Percentiles rank a stretch among this genome's conserved stretches.
Evolutionary conservation across 1,284 basidiomycete species (phyloP).

Genomic region (Leccinum griseonigrum): DNA sequence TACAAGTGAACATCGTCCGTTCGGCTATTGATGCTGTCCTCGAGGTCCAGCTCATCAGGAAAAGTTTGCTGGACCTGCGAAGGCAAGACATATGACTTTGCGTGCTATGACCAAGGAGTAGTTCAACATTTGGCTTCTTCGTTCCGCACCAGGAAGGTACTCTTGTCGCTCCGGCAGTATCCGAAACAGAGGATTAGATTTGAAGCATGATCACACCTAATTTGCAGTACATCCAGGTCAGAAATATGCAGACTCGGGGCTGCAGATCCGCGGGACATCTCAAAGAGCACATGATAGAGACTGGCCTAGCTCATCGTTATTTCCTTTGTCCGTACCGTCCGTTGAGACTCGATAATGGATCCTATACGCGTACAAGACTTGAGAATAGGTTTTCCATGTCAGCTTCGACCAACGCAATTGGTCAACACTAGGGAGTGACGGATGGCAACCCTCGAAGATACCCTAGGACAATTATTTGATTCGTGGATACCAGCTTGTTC

Average conservation of each 20-base stretch:
- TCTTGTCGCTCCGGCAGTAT: not conserved
- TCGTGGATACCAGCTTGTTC: not conserved
- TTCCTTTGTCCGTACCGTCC: not conserved
- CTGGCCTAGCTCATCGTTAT: not conserved
- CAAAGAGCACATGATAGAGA: not conserved
- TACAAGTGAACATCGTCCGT: constrained; percentile 33
- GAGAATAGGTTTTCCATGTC: not conserved
- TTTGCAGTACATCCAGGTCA: not conserved
- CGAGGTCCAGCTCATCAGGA: constrained; percentile 77
- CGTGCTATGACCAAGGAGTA: not conserved
- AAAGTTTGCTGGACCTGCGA: constrained; percentile 69
- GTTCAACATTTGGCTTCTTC: not conserved
- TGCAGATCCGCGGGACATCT: not conserved
- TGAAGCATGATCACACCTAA: not conserved
- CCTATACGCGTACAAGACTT: not conserved
- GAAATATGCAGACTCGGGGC: too few species aligned
- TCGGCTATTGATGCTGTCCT: constrained; percentile 65
- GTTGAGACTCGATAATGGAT: not conserved
- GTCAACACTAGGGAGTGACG: not conserved
- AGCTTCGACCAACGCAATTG: too few species aligned
- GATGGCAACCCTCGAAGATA: not conserved
- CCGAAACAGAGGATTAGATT: not conserved
- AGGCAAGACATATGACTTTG: constrained; percentile 38
- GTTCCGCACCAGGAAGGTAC: not conserved
- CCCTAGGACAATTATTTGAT: not conserved